Conservation (phyloP, 2,329 filamentous ascomycete species). For the Apiospora rasikravindrae region DNA sequence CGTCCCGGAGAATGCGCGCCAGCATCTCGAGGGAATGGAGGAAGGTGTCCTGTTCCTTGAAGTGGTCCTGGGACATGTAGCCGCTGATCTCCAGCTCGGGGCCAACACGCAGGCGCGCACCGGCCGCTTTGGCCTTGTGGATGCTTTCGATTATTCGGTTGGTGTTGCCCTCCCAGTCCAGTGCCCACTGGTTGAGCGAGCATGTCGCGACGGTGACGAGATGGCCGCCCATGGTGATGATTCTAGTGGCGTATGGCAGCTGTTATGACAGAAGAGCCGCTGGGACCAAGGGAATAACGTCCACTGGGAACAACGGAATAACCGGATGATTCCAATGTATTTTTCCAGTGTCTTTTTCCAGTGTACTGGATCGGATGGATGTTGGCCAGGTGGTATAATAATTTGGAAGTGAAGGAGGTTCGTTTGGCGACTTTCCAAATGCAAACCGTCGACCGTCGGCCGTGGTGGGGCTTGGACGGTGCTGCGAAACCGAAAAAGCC, state of each 20-base stretch:
- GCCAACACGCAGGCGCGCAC: conserved; percentile 66
- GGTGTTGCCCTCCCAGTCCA: conserved; percentile 56
- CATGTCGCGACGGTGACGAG: conserved; percentile 44
- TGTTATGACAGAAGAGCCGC: too few species aligned
- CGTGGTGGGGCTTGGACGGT: not conserved
- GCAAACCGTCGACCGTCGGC: not conserved
- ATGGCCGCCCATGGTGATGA: conserved; percentile 29
- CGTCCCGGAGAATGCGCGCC: conserved; percentile 62
- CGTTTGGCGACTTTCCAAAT: not conserved
- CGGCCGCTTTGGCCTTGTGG: conserved; percentile 56
- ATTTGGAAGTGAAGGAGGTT: not conserved
- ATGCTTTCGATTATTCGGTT: conserved; percentile 67
- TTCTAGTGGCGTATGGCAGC: not conserved
- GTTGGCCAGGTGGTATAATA: not conserved
- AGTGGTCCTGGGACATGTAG: conserved; percentile 71
- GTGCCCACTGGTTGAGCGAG: conserved; percentile 38
- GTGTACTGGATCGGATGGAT: not conserved
- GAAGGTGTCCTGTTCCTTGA: conserved; percentile 62
- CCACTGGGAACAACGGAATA: too few species aligned
- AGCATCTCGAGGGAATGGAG: conserved; percentile 68
- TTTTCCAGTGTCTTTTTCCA: too few species aligned
- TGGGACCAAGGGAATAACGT: too few species aligned
- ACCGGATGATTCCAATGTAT: too few species aligned
- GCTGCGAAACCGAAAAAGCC: not conserved
- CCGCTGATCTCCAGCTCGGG: conserved; percentile 62